A percentile compares a stretch with the other conserved stretches of the same genome.
Evolutionary conservation across 257 asterid genomes (phyloP).

Genomic region (Solanum tarijense): DNA sequence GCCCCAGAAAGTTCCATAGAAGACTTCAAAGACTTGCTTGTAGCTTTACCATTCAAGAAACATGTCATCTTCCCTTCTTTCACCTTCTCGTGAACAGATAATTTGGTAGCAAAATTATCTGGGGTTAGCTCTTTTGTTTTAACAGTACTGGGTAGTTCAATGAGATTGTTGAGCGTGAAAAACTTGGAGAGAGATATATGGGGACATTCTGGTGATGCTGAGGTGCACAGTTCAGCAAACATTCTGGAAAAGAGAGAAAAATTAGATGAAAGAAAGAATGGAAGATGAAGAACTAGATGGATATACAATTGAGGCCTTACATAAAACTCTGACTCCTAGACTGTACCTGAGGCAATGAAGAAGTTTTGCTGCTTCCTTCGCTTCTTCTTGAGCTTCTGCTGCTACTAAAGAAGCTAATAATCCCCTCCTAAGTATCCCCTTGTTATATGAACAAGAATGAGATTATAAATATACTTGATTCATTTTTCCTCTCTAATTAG

Average conservation of each 20-base stretch:
- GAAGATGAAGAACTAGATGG: background rate
- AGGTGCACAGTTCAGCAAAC: conserved; percentile 59
- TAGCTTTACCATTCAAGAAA: conserved; percentile 14
- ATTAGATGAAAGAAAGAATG: background rate
- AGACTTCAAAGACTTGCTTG: conserved; percentile 14
- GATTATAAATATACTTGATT: background rate
- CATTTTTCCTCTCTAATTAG: background rate
- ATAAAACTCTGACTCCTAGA: background rate
- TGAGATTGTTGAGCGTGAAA: conserved; percentile 56
- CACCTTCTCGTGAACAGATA: conserved; percentile 28
- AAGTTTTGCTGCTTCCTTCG: conserved; percentile 52
- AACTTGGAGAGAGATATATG: conserved; percentile 41
- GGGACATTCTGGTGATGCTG: conserved; percentile 70
- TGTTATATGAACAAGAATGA: background rate
- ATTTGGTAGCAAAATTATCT: conserved; percentile 15
- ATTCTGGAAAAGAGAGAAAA: conserved; percentile 29
- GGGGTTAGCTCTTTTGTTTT: conserved; percentile 23
- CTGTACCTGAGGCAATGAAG: conserved; percentile 65
- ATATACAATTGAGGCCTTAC: background rate
- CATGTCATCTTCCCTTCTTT: conserved; percentile 23
- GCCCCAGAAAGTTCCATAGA: conserved; percentile 18
- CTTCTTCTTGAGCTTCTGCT: conserved; percentile 82
- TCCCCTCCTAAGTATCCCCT: conserved; percentile 66
- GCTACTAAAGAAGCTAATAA: conserved; percentile 62
- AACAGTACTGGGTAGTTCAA: conserved; percentile 39